Evolutionary conservation across 768 basidiomycete genomes (phyloP), one percentile per base, ranked within the genome.

Genomic region (Tulasnella sp.): DNA sequence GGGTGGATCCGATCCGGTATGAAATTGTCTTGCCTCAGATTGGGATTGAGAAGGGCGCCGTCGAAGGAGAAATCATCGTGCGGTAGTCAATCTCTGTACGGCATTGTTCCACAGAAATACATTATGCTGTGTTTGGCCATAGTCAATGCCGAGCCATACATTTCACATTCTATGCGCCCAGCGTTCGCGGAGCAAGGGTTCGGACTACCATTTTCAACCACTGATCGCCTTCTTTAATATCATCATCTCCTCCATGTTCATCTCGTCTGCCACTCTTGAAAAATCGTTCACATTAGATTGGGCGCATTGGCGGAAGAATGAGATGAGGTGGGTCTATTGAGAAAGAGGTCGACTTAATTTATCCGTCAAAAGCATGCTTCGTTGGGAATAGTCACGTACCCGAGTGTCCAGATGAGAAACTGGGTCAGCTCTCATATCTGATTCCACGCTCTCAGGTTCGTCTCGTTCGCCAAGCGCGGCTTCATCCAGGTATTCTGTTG

Each of bases 11-110:
- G 44, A 76, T 76, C 60, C 82, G 90, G 50, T 96, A 93, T 66
- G 85, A 90, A 60, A 72, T 71, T 15, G 66, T 87, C 24, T 76
- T 98, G 52, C 74, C 77, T 48, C 80, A 83, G 60, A 73, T 96
- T 24, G 93, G 85, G 2, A 69, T 97, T 21, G 87, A 92, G 63
- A 76, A 80, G 30, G 76, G 76, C 62, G 82, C 84, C 38, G 89
- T 98, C 1, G 92, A 96, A 70, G 93, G 92, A 43, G 92, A 97
- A 69, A 73, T 97, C 38, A 77, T 89, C 55, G 78, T 93, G 11
- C 62, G 52, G 30, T 59, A 27, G 57, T 21, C 45, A n/a, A n/a
- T n/a, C n/a, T n/a, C n/a, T n/a, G n/a, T n/a, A n/a, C n/a, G n/a
- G n/a, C n/a, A n/a, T n/a, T n/a, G n/a, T n/a, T n/a, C n/a, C n/a